These are phyloP conservation scores for Gynostemma pentaphyllum DNA, from an alignment of 306 rosid genomes.

Conservation along the genomic window DNA sequence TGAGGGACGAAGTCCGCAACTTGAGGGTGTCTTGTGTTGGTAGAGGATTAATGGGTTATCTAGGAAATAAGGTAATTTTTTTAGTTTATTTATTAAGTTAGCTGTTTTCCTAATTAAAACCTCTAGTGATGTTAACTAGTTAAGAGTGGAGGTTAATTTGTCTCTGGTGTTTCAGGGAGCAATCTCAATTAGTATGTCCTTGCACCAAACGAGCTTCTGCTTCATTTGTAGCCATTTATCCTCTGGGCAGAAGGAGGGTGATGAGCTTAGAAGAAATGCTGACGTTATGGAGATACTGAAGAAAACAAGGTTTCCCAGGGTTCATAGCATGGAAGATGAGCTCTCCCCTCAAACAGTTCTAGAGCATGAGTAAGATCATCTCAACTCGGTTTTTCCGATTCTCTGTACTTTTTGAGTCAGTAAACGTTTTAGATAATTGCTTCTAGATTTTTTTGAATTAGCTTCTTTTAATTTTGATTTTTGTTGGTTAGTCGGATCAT, in stretches of 20 bases:
- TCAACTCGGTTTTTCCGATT: not conserved
- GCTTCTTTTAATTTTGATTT: not conserved
- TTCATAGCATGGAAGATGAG: slow-evolving; percentile 46
- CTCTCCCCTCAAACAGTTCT: slow-evolving; percentile 68
- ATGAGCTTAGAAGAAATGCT: slow-evolving; percentile 85
- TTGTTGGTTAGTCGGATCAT: slow-evolving; percentile 56
- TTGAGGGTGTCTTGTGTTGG: slow-evolving; percentile 96
- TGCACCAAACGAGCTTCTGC: slow-evolving; percentile 98
- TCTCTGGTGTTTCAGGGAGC: slow-evolving; percentile 73
- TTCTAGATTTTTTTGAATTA: not conserved
- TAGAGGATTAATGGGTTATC: slow-evolving; percentile 97
- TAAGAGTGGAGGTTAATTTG: not conserved
- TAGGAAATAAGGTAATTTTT: slow-evolving; percentile 76
- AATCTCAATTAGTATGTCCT: slow-evolving; percentile 89
- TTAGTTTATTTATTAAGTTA: not conserved
- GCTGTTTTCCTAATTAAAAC: not conserved
- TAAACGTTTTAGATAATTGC: not conserved
- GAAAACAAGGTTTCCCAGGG: slow-evolving; percentile 84
- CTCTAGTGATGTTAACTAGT: not conserved
- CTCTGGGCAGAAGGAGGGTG: slow-evolving; percentile 98
- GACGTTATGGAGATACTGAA: slow-evolving; percentile 92
- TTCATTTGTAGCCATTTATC: slow-evolving; percentile 95
- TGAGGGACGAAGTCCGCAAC: slow-evolving; percentile 60
- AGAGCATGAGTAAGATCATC: slow-evolving; percentile 70
- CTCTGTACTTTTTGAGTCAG: not conserved